Percentiles rank a stretch among this genome's conserved stretches.
Evolutionary conservation across 1,284 basidiomycete species (phyloP).

Genomic region (Malassezia equina): DNA sequence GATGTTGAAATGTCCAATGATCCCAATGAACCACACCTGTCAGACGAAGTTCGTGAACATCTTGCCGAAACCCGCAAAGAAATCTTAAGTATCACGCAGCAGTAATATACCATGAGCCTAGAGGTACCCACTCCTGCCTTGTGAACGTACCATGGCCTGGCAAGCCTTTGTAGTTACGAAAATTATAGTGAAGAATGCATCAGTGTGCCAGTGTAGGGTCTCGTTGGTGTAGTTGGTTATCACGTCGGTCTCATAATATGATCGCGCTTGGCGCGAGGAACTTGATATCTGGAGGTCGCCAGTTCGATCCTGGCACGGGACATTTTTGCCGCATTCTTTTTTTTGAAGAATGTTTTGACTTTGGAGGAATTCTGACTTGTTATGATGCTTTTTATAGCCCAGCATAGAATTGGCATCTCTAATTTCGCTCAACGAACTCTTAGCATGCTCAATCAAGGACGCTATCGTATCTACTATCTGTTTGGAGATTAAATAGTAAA

Average conservation of each 20-base stretch:
- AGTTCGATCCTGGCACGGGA: conserved; percentile 24
- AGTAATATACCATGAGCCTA: not conserved
- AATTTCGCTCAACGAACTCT: too few species aligned
- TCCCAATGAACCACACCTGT: not conserved
- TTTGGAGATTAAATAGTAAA: not conserved
- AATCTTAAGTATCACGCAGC: conserved; percentile 5
- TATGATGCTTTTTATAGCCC: too few species aligned
- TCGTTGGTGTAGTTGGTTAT: conserved; percentile 24
- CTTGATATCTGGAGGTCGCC: conserved; percentile 22
- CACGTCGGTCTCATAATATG: conserved; percentile 23
- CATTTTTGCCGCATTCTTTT: not conserved
- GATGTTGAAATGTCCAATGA: not conserved
- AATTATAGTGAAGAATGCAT: not conserved
- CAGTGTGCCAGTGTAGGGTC: not conserved
- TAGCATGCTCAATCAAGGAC: too few species aligned
- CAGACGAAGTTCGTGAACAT: not conserved
- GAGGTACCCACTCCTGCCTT: not conserved
- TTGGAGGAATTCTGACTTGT: too few species aligned
- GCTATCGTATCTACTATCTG: too few species aligned
- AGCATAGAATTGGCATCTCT: too few species aligned
- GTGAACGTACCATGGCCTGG: too few species aligned
- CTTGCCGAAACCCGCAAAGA: not conserved
- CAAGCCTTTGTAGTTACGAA: too few species aligned
- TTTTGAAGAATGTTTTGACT: not conserved
- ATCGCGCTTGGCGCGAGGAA: conserved; percentile 16